Evolutionary conservation across 106 monocot genomes (phyloP), one percentile per base, ranked within the genome.

Genomic region (Acorus gramineus): DNA sequence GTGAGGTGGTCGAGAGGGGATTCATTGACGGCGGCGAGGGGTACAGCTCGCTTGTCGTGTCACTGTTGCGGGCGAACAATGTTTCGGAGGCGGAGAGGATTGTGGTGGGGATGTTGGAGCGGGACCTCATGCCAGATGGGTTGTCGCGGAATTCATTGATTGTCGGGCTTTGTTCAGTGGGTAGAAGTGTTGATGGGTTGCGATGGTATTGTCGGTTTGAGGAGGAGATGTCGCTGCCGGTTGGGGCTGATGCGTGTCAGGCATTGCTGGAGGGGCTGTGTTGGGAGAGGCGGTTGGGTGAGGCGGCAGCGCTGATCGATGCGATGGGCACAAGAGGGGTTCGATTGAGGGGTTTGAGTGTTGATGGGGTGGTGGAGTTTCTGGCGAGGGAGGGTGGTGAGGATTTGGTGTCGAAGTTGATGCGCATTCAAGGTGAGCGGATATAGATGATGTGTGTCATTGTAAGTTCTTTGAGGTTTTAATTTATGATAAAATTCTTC

Each of bases 1-100:
- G 72, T 46, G 63, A 57, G 57, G 14, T 92, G 67, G 61, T 84
- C 4, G 81, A 80, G 70, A 73, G 52, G 9, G 28, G 28, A 28
- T 28, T 28, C 28, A 28, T 28, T 28, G 64, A 85, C 50, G 66
- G 81, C 2, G 6, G 55, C 4, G 73, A 61, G 13, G 73, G 71
- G 52, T 87, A 87, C 59, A 82, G 81, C 56, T 57, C 82, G 44
- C 77, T 92, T 6, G 71, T 81, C 3, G 54, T 71, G 6, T 79
- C 72, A 60, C 67, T 92, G 76, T 55, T 81, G 74, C 63, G 60
- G 11, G 50, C 42, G 47, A 74, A 71, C 13, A 69, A 71, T 4
- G 2, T 61, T 45, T 69, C 61, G 8, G 71, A 48, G 49, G 86
- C 84, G 3, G 77, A 87, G 59, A 62, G 53, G 42, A 59, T 92